Conservation (phyloP, 805 yeast species). For the Saturnispora bothae region DNA sequence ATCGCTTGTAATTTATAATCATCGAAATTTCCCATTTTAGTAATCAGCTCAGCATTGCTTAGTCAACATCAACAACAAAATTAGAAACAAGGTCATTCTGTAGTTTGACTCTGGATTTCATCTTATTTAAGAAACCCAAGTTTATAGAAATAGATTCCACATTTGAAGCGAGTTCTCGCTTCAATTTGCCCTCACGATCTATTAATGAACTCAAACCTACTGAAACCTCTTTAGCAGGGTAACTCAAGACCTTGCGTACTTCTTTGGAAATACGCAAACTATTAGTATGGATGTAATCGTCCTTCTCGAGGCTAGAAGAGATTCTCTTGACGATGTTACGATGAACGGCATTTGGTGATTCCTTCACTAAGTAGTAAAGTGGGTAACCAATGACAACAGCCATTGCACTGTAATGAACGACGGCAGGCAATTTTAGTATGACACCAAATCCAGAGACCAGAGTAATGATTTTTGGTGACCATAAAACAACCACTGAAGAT, state of each 20-base stretch:
- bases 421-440: slow-evolving; percentile 20
- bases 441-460: slow-evolving; percentile 24
- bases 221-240: slow-evolving; percentile 76
- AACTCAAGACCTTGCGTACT: slow-evolving; percentile 67
- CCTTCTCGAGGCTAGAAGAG: slow-evolving; percentile 44
- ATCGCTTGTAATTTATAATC: background rate
- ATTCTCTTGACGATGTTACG: slow-evolving; percentile 70
- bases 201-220: slow-evolving; percentile 55
- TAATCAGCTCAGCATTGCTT: background rate
- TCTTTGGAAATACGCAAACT: slow-evolving; percentile 73
- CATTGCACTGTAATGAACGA: slow-evolving; percentile 25
- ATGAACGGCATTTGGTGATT: slow-evolving; percentile 84
- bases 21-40: background rate
- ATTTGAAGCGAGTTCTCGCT: slow-evolving; percentile 42
- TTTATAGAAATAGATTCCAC: slow-evolving; percentile 49
- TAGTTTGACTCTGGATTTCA: slow-evolving; percentile 23
- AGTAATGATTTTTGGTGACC: slow-evolving; percentile 23
- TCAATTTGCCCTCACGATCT: slow-evolving; percentile 49
- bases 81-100: slow-evolving; percentile 15
- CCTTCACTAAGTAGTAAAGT: slow-evolving; percentile 48
- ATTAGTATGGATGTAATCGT: slow-evolving; percentile 73
- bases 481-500: slow-evolving; percentile 20
- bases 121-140: slow-evolving; percentile 38
- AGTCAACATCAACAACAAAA: slow-evolving; percentile 11
- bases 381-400: slow-evolving; percentile 28